Conservation (phyloP, 2,329 filamentous ascomycete species). For the Pseudonectria foliicola region DNA sequence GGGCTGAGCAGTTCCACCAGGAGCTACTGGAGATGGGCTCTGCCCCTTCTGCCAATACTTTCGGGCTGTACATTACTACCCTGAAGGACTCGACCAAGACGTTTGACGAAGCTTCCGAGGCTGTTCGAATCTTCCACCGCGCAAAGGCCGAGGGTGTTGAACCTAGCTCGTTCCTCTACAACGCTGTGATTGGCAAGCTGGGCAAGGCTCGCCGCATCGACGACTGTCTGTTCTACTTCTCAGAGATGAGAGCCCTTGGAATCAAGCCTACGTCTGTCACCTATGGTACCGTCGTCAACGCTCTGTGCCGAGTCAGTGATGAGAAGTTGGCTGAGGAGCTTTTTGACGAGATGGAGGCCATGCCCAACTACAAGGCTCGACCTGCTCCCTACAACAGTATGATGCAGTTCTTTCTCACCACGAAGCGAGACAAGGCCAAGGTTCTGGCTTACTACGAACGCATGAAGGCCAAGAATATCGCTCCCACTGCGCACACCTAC, state of each 20-base stretch:
- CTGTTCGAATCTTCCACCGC: conserved; percentile 93
- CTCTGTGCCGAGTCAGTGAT: conserved; percentile 91
- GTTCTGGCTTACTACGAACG: conserved; percentile 91
- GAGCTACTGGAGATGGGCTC: conserved; percentile 86
- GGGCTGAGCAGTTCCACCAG: conserved; percentile 83
- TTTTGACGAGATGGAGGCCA: conserved; percentile 98
- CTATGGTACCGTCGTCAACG: conserved; percentile 97
- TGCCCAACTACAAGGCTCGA: conserved; percentile 97
- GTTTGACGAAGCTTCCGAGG: conserved; percentile 94
- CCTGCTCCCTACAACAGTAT: conserved; percentile 98
- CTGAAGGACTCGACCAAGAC: conserved; percentile 96
- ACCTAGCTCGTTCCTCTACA: conserved; percentile 95
- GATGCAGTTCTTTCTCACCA: conserved; percentile 99
- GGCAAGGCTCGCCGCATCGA: conserved; percentile 97
- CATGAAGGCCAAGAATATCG: conserved; percentile 81
- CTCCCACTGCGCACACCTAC: conserved; percentile 91
- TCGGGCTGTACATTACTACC: conserved; percentile 98
- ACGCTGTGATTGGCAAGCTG: conserved; percentile 94
- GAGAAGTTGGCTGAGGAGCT: conserved; percentile 97
- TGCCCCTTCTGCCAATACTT: conserved; percentile 93
- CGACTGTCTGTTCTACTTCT: conserved; percentile 96
- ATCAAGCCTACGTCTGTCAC: conserved; percentile 96
- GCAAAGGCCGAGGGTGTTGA: conserved; percentile 91
- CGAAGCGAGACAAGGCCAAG: conserved; percentile 92
- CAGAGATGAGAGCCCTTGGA: conserved; percentile 87